Base-by-base conservation (phyloP, 73 alveolate genomes). In the Halteria grandinella region DNA sequence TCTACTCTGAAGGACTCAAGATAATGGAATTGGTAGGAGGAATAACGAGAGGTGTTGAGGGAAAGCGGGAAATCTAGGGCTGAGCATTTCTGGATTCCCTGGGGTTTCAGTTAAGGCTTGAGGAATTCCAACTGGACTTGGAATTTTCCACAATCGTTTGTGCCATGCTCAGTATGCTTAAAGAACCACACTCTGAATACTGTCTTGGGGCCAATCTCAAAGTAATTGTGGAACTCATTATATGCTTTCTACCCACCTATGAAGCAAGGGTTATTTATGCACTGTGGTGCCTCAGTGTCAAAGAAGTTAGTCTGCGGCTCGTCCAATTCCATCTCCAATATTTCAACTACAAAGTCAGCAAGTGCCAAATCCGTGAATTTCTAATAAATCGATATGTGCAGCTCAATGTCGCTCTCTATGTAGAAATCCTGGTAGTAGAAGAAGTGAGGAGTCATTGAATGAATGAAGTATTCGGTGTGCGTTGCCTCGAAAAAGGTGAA, bases 1-100 rank as follows among this genome's bases (percentile, higher is more conserved):
- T 62, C 78, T 4, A 62, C 78, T 62, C 78, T 62, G 45, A 39
- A 62, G 36, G 62, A 40, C 45, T 62, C 78, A 29, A 39, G 12
- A 23, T 62, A 62, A 27, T 62, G 78, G 78, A 62, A 62, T 14
- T 10, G 8, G 1, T 62, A 10, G 36, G 62, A 57, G 8, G 43
- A 32, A 41, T 62, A 62, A 40, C 78, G 36, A 10, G n/a, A 20
- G 3, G 44, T 41, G 23, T 62, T 62, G 5, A 62, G 27, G 4
- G 63, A 20, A 5, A 12, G 17, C 7, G 78, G 78, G 37, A 62
- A 44, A 17, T 41, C 23, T 29, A 62, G 24, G 18, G 36, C 78
- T 40, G 8, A 41, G 23, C 78, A 62, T 20, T 62, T 41, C 24
- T 62, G 15, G n/a, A 62, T 39, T 39, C 41, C 41, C 23, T 62